phyloP scores from a whole-genome alignment of 2,329 filamentous ascomycete species.

The Rosellinia necatrix region DNA sequence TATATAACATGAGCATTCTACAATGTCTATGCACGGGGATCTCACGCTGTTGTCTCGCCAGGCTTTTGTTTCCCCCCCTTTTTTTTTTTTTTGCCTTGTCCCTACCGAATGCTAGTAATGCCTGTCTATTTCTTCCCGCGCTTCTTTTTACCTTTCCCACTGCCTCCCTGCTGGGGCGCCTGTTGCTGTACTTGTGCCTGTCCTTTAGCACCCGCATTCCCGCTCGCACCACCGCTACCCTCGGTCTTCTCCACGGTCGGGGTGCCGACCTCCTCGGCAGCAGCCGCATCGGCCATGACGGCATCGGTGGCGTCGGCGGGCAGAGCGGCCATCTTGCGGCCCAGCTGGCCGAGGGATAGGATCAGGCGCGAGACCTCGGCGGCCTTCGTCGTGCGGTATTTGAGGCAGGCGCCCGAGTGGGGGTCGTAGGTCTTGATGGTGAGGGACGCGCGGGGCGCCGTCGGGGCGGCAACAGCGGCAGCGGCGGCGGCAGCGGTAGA shows the following conservation, averaged over 20 bases:
- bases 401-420: constrained; percentile 77
- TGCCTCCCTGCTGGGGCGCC: constrained; percentile 41
- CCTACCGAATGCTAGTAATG: too few species aligned
- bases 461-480: constrained; percentile 21
- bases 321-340: constrained; percentile 68
- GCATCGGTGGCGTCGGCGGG: constrained; percentile 48
- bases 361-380: constrained; percentile 87
- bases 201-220: not conserved
- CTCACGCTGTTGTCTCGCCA: too few species aligned
- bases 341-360: constrained; percentile 74
- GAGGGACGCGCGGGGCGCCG: constrained; percentile 66
- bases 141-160: constrained; percentile 69
- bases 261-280: constrained; percentile 41
- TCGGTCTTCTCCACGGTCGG: constrained; percentile 33
- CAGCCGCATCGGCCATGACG: constrained; percentile 47
- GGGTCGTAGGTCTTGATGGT: constrained; percentile 91
- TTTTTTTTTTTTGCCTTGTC: too few species aligned
- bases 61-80: not conserved
- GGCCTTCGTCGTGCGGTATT: constrained; percentile 90
- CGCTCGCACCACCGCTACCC: not conserved
- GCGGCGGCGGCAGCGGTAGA: constrained; percentile 35
- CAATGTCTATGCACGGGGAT: too few species aligned
- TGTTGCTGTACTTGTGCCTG: constrained; percentile 37
- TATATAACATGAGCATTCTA: too few species aligned
- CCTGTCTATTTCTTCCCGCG: constrained; percentile 74